Evolutionary conservation across 2,329 filamentous ascomycete species (phyloP).

Genomic region (Alternaria sp.): DNA sequence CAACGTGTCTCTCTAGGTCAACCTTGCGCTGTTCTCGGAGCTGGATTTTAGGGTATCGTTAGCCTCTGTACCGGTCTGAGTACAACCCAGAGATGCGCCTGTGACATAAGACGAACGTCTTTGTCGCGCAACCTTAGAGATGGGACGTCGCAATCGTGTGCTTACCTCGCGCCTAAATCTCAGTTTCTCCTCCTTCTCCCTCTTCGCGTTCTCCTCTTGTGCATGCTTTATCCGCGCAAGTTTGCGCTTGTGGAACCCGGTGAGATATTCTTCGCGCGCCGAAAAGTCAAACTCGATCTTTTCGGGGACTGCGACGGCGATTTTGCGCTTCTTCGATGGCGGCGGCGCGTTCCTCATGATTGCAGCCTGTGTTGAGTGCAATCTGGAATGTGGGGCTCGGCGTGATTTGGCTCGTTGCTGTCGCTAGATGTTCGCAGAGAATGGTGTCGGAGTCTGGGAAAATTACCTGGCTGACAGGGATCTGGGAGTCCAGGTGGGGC

Average conservation of each 20-base stretch:
- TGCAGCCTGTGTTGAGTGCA: not conserved
- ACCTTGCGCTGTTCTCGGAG: slow-evolving; percentile 81
- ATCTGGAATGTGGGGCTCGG: not conserved
- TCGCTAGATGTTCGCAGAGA: not conserved
- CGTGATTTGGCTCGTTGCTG: slow-evolving; percentile 3
- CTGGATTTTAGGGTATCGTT: slow-evolving; percentile 55
- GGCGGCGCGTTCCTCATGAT: slow-evolving; percentile 25
- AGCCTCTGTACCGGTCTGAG: not conserved
- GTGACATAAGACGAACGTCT: not conserved
- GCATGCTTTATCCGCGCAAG: slow-evolving; percentile 82
- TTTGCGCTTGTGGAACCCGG: slow-evolving; percentile 97
- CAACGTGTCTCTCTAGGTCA: slow-evolving; percentile 82
- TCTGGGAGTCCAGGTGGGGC: slow-evolving; percentile 16
- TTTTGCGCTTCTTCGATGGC: slow-evolving; percentile 44
- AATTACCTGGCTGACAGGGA: slow-evolving; percentile 32
- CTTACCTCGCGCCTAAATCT: slow-evolving; percentile 76
- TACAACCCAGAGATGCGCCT: not conserved
- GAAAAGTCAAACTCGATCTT: slow-evolving; percentile 85
- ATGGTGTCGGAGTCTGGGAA: slow-evolving; percentile 19
- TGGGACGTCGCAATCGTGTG: not conserved
- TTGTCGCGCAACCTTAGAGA: not conserved
- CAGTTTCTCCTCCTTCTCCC: slow-evolving; percentile 78
- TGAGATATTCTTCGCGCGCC: slow-evolving; percentile 85
- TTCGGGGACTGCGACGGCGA: slow-evolving; percentile 62
- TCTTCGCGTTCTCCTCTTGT: slow-evolving; percentile 79